Base-by-base conservation (phyloP, 208 protist species). In the Wallacemonas sp. region DNA sequence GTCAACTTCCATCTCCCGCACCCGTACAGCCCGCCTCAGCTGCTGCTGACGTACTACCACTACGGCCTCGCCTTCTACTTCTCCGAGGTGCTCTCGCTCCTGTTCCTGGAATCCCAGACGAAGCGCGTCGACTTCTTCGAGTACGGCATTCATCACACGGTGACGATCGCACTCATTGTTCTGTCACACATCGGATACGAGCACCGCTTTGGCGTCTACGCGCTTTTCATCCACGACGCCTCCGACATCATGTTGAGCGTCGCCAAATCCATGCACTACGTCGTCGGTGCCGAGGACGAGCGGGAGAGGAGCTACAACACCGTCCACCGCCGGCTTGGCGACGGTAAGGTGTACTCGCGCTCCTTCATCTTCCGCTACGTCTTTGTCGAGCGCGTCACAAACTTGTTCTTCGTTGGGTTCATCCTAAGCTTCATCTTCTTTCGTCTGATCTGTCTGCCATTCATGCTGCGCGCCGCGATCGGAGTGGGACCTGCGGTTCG, bases 51-150 rank as follows among this genome's bases (percentile, higher is more conserved):
- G 33, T 92, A 92, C 73, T 92, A 92, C 71, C 66, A 80, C 36
- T 90, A 81, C 70, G 78, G 71, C 0, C 74, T 89, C 24, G 86
- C 78, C 56, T 92, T 92, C 55, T 92, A 90, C 73, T 38, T 87
- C 32, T 52, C 80, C 11, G 82, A 90, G 74, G 26, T 81, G 24
- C n/a, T 81, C 38, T 81, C 80, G 12, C 71, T 88, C 39, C 16
- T 81, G 26, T 75, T 81, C 52, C 21, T 87, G 4, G 83, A 92
- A 47, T 41, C 47, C 23, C 58, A 81, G 19, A 74, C 86, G 46
- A 86, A 75, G 70, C 80, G 87, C 16, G 72, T 66, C 4, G 87
- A 93, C 58, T 90, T 85, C 43, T 54, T 88, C 19, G 75, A 90
- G 76, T 90, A 88, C 58, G 23, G 76, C 11, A 4, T 81, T 8